Percentiles rank a stretch among this genome's conserved stretches.
phyloP scores from a whole-genome alignment of 139 green algal species.

The Haematococcus sp. region DNA sequence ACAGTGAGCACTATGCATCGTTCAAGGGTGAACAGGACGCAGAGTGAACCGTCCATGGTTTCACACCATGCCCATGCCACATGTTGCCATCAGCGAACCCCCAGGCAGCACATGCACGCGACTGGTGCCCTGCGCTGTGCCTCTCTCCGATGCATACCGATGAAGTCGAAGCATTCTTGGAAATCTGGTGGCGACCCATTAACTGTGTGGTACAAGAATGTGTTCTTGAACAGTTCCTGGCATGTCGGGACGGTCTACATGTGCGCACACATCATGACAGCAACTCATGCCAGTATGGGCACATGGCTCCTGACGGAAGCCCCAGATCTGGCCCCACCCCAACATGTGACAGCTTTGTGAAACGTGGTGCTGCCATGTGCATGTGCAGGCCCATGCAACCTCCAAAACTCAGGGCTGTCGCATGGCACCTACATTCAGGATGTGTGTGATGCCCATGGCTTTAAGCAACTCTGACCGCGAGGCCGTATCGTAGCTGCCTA shows the following conservation, averaged over 20 bases:
- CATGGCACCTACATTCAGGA: slow-evolving; percentile 77
- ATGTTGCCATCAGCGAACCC: too few relatives aligned
- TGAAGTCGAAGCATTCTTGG: slow-evolving; percentile 71
- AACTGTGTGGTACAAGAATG: slow-evolving; percentile 84
- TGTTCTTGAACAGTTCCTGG: slow-evolving; percentile 87
- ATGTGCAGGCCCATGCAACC: too few relatives aligned
- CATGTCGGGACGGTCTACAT: slow-evolving; percentile 81
- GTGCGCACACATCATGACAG: not conserved
- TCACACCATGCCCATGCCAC: too few relatives aligned
- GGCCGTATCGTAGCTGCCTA: slow-evolving; percentile 90
- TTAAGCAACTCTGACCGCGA: slow-evolving; percentile 82
- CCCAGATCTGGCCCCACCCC: too few relatives aligned
- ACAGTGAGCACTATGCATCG: slow-evolving; percentile 45
- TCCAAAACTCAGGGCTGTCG: too few relatives aligned
- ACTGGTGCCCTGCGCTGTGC: too few relatives aligned
- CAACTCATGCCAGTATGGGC: too few relatives aligned
- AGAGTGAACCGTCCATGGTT: too few relatives aligned
- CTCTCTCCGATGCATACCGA: slow-evolving; percentile 50
- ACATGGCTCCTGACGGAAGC: too few relatives aligned
- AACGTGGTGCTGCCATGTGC: not conserved
- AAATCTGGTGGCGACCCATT: slow-evolving; percentile 53
- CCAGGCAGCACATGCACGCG: not conserved
- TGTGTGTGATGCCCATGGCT: slow-evolving; percentile 75
- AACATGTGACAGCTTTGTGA: too few relatives aligned
- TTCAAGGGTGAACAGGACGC: not conserved